Conservation (phyloP, 441 rosid species). For the Francoa sonchifolia region DNA sequence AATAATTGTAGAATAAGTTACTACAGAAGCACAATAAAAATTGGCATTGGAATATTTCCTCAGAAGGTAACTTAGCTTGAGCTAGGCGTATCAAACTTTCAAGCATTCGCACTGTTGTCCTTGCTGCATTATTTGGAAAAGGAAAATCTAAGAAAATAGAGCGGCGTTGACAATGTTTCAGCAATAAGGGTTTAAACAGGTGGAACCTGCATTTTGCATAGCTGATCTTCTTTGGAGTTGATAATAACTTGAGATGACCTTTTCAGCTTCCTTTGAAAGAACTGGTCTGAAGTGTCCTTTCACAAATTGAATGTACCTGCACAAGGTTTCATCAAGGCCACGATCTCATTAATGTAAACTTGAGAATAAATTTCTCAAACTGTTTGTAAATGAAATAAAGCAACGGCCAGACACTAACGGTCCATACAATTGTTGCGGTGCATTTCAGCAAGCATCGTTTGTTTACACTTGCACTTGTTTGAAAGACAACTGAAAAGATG, state of each 20-base stretch:
- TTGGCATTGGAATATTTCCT: neutral
- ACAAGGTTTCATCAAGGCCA: conserved; percentile 7
- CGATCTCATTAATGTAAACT: too few species aligned
- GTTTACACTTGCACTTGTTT: neutral
- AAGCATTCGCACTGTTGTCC: conserved; percentile 93
- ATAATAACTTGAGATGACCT: conserved; percentile 78
- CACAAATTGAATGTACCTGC: conserved; percentile 76
- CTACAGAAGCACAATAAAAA: neutral
- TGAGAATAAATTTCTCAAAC: too few species aligned
- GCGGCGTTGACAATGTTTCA: neutral
- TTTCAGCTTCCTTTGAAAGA: conserved; percentile 80
- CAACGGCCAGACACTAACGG: too few species aligned
- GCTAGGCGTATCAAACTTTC: conserved; percentile 95
- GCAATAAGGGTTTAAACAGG: conserved; percentile 2
- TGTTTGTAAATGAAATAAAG: too few species aligned
- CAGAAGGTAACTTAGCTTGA: conserved; percentile 46
- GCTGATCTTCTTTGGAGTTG: conserved; percentile 93
- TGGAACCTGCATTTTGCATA: conserved; percentile 72
- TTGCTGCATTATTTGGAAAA: conserved; percentile 39
- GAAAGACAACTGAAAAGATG: neutral
- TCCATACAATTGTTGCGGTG: too few species aligned
- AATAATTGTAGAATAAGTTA: conserved; percentile 6
- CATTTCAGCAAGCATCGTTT: neutral
- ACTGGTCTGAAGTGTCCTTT: conserved; percentile 68
- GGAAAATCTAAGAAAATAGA: conserved; percentile 6